A percentile compares a stretch with the other conserved stretches of the same genome.
These are phyloP conservation scores for Collariella sp. DNA, from an alignment of 495 filamentous ascomycete genomes.

Conservation along the genomic window DNA sequence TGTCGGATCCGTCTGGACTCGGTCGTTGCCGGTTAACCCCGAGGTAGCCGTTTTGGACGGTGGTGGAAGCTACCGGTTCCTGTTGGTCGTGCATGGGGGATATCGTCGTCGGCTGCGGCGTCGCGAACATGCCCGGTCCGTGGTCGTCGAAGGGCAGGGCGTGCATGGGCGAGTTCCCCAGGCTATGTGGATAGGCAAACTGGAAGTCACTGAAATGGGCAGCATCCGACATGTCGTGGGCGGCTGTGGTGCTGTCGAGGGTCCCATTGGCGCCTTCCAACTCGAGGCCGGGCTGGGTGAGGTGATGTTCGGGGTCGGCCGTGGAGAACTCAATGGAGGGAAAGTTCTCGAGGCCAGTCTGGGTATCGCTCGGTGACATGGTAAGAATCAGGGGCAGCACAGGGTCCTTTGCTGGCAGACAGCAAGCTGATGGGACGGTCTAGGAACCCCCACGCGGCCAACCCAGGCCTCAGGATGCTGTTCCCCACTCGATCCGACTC, in stretches of 20 bases:
- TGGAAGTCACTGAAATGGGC: conserved; percentile 41
- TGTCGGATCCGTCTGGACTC: conserved; percentile 39
- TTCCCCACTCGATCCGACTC: conserved; percentile 22
- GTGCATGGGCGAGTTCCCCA: conserved; percentile 35
- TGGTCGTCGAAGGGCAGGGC: conserved; percentile 34
- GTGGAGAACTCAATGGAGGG: conserved; percentile 19
- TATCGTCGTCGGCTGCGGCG: conserved; percentile 28
- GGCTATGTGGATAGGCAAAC: conserved; percentile 35
- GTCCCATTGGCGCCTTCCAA: conserved; percentile 23
- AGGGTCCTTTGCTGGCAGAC: not conserved
- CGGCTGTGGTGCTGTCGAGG: conserved; percentile 25
- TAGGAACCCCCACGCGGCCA: conserved; percentile 17
- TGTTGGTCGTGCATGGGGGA: conserved; percentile 35
- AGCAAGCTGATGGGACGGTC: conserved; percentile 9
- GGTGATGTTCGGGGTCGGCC: conserved; percentile 14
- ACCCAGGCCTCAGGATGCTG: conserved; percentile 6
- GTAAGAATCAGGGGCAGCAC: not conserved
- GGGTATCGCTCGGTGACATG: conserved; percentile 24
- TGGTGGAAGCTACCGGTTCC: conserved; percentile 31
- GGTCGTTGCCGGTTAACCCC: conserved; percentile 18
- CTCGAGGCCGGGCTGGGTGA: conserved; percentile 23
- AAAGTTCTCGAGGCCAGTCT: conserved; percentile 18
- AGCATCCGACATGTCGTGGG: conserved; percentile 26
- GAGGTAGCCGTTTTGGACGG: conserved; percentile 23
- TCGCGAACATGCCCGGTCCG: conserved; percentile 31